Conservation (phyloP, 345 rosid genomes). For the Hevea brasiliensis region DNA sequence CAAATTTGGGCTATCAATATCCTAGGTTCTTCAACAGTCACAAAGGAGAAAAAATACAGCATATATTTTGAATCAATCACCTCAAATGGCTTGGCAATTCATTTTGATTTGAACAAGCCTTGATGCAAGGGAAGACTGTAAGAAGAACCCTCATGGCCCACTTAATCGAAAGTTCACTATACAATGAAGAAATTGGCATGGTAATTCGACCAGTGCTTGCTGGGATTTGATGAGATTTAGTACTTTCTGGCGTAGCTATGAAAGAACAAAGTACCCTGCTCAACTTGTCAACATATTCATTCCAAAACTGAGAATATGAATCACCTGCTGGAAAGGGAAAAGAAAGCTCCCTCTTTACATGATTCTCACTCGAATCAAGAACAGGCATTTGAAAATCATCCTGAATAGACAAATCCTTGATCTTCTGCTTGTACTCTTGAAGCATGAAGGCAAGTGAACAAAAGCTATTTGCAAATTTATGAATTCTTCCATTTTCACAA, state of each 20-base stretch:
- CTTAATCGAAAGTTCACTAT: slow-evolving; percentile 66
- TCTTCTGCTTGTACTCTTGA: slow-evolving; percentile 50
- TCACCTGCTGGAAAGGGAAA: slow-evolving; percentile 30
- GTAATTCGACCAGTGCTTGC: slow-evolving; percentile 32
- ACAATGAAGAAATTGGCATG: slow-evolving; percentile 43
- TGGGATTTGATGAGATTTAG: slow-evolving; percentile 37
- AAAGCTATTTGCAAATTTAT: slow-evolving; percentile 75
- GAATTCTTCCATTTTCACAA: slow-evolving; percentile 71
- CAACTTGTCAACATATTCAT: slow-evolving; percentile 48
- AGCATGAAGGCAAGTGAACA: slow-evolving; percentile 66
- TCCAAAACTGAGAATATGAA: slow-evolving; percentile 47
- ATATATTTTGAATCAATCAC: slow-evolving; percentile 24
- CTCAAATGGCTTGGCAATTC: slow-evolving; percentile 56
- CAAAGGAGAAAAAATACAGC: background rate
- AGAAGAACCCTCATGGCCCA: slow-evolving; percentile 65
- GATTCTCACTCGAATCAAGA: slow-evolving; percentile 22
- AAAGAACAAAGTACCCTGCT: slow-evolving; percentile 59
- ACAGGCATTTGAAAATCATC: slow-evolving; percentile 29
- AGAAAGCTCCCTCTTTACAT: slow-evolving; percentile 28
- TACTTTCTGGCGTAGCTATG: slow-evolving; percentile 48
- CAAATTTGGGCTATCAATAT: background rate
- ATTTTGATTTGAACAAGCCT: slow-evolving; percentile 59
- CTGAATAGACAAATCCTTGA: slow-evolving; percentile 29
- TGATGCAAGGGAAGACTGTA: slow-evolving; percentile 61
- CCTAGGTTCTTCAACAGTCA: slow-evolving; percentile 9